These are phyloP conservation scores for Telfairia occidentalis DNA, from an alignment of 331 rosid genomes.

Conservation along the genomic window DNA sequence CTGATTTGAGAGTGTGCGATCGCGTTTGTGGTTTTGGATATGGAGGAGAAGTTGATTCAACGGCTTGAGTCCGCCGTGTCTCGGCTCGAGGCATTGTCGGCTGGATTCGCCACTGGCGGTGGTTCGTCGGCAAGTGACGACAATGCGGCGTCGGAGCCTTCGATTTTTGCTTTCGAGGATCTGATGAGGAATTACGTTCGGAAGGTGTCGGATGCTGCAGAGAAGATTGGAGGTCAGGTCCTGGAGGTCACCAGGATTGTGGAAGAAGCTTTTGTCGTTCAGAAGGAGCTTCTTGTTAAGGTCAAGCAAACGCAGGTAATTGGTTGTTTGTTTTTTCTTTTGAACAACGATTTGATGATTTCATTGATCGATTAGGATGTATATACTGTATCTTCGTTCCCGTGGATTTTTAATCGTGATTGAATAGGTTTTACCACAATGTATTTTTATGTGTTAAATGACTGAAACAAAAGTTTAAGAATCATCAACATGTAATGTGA, in stretches of 20 bases:
- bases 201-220: conserved; percentile 45
- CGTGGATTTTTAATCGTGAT: neutral
- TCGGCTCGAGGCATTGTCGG: conserved; percentile 53
- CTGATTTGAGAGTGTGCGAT: conserved; percentile 18
- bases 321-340: neutral
- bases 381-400: neutral
- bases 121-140: conserved; percentile 2
- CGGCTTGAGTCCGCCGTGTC: conserved; percentile 77
- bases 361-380: neutral
- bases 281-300: conserved; percentile 54
- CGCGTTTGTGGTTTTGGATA: conserved; percentile 3
- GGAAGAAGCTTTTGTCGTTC: conserved; percentile 49
- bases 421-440: neutral
- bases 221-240: conserved; percentile 69
- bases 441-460: neutral
- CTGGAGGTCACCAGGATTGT: conserved; percentile 42
- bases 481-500: neutral
- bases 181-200: conserved; percentile 35
- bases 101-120: conserved; percentile 15
- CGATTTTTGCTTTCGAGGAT: conserved; percentile 57
- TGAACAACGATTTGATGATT: neutral
- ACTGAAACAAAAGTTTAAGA: neutral
- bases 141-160: conserved; percentile 36
- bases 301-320: conserved; percentile 57
- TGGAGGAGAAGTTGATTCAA: conserved; percentile 70